phyloP scores from a whole-genome alignment of 768 basidiomycete genomes.

The Guyanaporus albipodus region DNA sequence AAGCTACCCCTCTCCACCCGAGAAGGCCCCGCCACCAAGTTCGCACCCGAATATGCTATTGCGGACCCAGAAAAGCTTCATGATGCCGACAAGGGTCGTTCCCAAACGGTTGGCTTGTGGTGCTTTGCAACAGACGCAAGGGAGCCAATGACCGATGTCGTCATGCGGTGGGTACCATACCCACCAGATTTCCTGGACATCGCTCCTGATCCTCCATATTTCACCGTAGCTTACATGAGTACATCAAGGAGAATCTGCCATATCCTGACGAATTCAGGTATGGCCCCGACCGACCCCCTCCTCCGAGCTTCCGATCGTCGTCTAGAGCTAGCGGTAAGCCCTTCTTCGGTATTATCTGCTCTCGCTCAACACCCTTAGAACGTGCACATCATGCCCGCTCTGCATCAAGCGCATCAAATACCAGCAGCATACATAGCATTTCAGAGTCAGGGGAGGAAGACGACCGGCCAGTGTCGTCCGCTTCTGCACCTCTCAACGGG shows the following conservation, averaged over 20 bases:
- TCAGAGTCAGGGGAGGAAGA: conserved; percentile 31
- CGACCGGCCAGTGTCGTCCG: conserved; percentile 9
- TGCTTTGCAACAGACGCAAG: conserved; percentile 65
- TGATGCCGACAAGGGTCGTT: conserved; percentile 50
- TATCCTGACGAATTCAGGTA: conserved; percentile 74
- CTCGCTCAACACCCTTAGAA: conserved; percentile 19
- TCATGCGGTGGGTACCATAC: conserved; percentile 60
- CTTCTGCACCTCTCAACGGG: conserved; percentile 12
- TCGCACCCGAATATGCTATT: conserved; percentile 47
- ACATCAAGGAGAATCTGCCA: conserved; percentile 58
- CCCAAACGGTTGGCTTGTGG: conserved; percentile 69
- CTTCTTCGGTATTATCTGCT: neutral
- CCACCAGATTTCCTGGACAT: neutral
- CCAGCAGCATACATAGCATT: conserved; percentile 34
- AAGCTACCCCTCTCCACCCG: conserved; percentile 18
- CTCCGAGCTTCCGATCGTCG: conserved; percentile 43
- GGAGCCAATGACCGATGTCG: conserved; percentile 68
- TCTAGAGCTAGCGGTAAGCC: conserved; percentile 29
- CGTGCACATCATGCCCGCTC: conserved; percentile 27
- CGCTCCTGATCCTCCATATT: neutral
- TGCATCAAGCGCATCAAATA: conserved; percentile 32
- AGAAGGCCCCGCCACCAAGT: conserved; percentile 40
- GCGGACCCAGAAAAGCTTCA: conserved; percentile 40
- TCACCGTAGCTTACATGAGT: conserved; percentile 57
- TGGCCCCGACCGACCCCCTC: conserved; percentile 63